Evolutionary conservation across 2,329 filamentous ascomycete genomes (phyloP), one percentile per base, ranked within the genome.

Genomic region (Pseudocercospora fijiensis): DNA sequence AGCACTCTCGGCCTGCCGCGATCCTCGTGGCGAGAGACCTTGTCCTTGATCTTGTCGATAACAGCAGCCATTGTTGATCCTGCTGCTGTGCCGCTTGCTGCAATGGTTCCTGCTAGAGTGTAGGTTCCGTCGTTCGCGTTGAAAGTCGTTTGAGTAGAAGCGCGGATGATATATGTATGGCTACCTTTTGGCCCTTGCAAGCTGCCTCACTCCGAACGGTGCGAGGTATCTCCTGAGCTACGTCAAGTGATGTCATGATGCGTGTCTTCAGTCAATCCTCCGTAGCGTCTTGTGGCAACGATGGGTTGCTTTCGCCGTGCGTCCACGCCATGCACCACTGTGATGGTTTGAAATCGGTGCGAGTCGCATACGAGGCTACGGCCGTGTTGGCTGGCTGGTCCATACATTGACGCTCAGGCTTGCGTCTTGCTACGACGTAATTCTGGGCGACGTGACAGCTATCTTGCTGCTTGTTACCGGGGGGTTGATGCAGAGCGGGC

Each of bases 21-120:
- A 51, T 52, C 45, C 43, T 59, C 55, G 61, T 71, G 67, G 49
- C 49, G 16, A 10, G 49, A 53, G 45, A 73, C 51, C 63, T 66
- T 71, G 45, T 72, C 60, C 70, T 71, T 73, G 43, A 72, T 58
- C 64, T 72, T 72, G 53, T 73, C 71, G 47, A 66, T 53, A n/a
- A 64, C 28, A 11, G 62, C 43, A 51, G 62, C 58, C 62, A 60
- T 64, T 53, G 49, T 26, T 28, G 49, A 27, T 53, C 24, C 49
- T 53, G 24, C 49, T 53, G 49, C 7, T 27, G 26, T 53, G 26
- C 49, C 49, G 16, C 49, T 53, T 53, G 9, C 18, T 53, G 49
- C 49, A 7, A 26, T 53, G 7, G 37, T n/a, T 41, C 37, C 37
- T 41, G 37, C 37, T 41, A 41, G n/a, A 7, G 3, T 41, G 37